Base-by-base conservation (phyloP, 306 rosid species). In the Carpinus viminea region DNA sequence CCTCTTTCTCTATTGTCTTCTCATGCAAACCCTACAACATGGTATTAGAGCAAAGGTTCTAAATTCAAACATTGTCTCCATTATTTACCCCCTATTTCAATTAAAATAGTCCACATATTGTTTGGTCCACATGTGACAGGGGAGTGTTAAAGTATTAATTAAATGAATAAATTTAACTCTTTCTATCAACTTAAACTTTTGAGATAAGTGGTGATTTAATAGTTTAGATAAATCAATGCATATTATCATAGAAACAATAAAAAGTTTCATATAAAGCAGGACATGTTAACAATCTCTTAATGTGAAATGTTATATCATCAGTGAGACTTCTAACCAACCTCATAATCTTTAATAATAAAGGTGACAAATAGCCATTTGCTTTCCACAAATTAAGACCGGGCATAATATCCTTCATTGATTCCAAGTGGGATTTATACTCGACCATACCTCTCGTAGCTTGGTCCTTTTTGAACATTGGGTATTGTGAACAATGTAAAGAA, bases 301-400 rank as follows among this genome's bases (percentile, higher is more conserved):
- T 12, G 47, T 48, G 50, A 45, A 70, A 52, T 17, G 10, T 43
- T 34, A 66, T 56, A 46, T 28, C 74, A 72, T 59, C n/a, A 80
- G 62, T 64, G 73, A 21, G 74, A 68, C 60, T 70, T 78, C 5
- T 48, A 60, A 90, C 83, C 5, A 82, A 93, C 98, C 98, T 93
- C 96, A 90, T 89, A 80, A 93, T 34, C 73, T 88, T 90, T 81
- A 91, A 79, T 38, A 90, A 66, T 48, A 86, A 41, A 56, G 89
- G 66, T 46, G 97, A 92, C 21, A 91, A 89, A 45, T 69, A 68
- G 7, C 93, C 89, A 47, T 85, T 87, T 81, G 65, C 75, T 86
- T 85, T 83, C 95, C 95, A 86, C 60, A 87, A 78, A n/a, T 52
- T 51, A 70, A 86, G 80, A 75, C 75, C 36, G 48, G 79, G 85